A percentile compares a stretch with the other conserved stretches of the same genome.
Evolutionary conservation across 768 basidiomycete genomes (phyloP).

Genomic region (Agrocybe praecox): DNA sequence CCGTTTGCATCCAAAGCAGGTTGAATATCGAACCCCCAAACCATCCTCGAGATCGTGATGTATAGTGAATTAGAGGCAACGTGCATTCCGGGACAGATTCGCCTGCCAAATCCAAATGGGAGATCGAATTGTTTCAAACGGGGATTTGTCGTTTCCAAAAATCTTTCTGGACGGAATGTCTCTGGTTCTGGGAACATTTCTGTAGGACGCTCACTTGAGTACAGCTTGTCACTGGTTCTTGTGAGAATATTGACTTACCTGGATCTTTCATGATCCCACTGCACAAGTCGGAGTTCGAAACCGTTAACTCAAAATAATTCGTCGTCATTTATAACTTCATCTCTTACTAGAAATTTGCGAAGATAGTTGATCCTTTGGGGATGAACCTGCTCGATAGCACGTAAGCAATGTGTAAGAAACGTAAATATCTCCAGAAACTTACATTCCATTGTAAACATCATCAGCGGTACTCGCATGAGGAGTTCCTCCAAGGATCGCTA

Average conservation of each 20-base stretch:
- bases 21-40: slow-evolving; percentile 37
- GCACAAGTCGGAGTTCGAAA: background rate
- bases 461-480: slow-evolving; percentile 40
- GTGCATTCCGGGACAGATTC: slow-evolving; percentile 39
- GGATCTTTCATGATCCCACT: slow-evolving; percentile 36
- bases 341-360: slow-evolving; percentile 34
- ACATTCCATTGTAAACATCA: slow-evolving; percentile 40
- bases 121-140: slow-evolving; percentile 33
- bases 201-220: slow-evolving; percentile 5
- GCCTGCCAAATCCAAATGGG: slow-evolving; percentile 43
- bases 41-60: slow-evolving; percentile 34
- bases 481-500: slow-evolving; percentile 33
- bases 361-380: slow-evolving; percentile 37
- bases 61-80: slow-evolving; percentile 36
- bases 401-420: background rate
- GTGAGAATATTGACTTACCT: slow-evolving; percentile 12
- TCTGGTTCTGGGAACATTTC: slow-evolving; percentile 37
- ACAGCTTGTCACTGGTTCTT: no score
- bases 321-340: background rate
- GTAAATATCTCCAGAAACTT: background rate
- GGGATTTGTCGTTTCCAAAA: slow-evolving; percentile 32
- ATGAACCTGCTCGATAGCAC: slow-evolving; percentile 17
- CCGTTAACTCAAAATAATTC: background rate
- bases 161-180: slow-evolving; percentile 41
- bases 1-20: slow-evolving; percentile 18